Percentiles rank a stretch among this genome's conserved stretches.
Conservation (phyloP, 306 rosid genomes). For the Ochetophila trinervis region DNA sequence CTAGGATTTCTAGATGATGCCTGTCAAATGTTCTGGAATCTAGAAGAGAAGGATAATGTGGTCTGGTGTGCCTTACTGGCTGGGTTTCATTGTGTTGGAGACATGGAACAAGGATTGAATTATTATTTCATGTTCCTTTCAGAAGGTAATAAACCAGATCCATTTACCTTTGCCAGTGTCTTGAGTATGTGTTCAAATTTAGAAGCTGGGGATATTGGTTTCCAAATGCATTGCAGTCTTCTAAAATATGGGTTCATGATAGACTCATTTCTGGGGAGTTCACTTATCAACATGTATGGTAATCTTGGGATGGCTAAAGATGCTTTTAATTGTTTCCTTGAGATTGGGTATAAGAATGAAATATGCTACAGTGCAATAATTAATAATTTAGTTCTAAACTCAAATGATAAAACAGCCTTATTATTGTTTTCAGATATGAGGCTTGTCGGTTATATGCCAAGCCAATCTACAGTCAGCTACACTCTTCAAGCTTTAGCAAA, state of each 20-base stretch:
- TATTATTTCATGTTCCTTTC: constrained; percentile 31
- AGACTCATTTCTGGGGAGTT: constrained; percentile 42
- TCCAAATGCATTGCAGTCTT: constrained; percentile 38
- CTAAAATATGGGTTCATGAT: constrained; percentile 35
- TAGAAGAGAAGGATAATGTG: constrained; percentile 39
- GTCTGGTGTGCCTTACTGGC: constrained; percentile 40
- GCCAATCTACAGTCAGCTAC: constrained; percentile 28
- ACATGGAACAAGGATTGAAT: constrained; percentile 26
- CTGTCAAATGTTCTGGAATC: constrained; percentile 24
- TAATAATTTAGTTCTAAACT: constrained; percentile 29
- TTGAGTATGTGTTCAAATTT: constrained; percentile 37
- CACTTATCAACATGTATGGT: constrained; percentile 45
- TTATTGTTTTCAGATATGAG: constrained; percentile 34
- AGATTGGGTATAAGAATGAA: constrained; percentile 32
- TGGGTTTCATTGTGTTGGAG: constrained; percentile 40
- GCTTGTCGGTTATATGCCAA: constrained; percentile 27
- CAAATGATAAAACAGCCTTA: constrained; percentile 29
- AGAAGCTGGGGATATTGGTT: constrained; percentile 24
- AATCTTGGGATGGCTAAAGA: constrained; percentile 35
- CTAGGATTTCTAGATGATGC: constrained; percentile 31
- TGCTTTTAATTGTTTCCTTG: constrained; percentile 38
- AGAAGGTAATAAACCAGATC: constrained; percentile 37
- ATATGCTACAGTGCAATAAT: constrained; percentile 35
- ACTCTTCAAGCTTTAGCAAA: constrained; percentile 35
- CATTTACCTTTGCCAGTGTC: constrained; percentile 31